These are phyloP conservation scores for Colletotrichum chlorophyti DNA, from an alignment of 2,329 filamentous ascomycete genomes.

Conservation along the genomic window DNA sequence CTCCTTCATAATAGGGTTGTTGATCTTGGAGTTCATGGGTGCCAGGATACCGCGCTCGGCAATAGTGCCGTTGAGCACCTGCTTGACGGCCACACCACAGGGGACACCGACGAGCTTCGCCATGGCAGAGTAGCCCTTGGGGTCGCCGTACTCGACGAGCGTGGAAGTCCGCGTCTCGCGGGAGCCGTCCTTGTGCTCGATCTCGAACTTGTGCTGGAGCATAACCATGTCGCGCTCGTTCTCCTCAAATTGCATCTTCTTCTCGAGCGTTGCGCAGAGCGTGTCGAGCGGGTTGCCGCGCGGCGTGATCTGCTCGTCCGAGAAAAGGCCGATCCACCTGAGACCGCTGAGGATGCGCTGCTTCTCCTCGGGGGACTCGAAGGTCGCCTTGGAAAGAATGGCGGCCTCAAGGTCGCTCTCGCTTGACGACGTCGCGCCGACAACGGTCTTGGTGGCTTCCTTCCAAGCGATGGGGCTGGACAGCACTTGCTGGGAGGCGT, in stretches of 20 bases:
- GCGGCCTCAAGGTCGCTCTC: slow-evolving; percentile 76
- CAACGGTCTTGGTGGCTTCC: slow-evolving; percentile 79
- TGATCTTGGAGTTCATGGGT: slow-evolving; percentile 76
- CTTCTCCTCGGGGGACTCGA: slow-evolving; percentile 72
- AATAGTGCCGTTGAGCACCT: slow-evolving; percentile 78
- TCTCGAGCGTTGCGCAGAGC: slow-evolving; percentile 86
- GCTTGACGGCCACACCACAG: slow-evolving; percentile 66
- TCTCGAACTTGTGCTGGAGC: slow-evolving; percentile 82
- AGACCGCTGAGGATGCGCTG: slow-evolving; percentile 74
- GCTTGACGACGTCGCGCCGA: slow-evolving; percentile 70
- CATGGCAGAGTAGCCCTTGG: slow-evolving; percentile 83
- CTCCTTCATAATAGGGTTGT: slow-evolving; percentile 76
- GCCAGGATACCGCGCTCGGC: slow-evolving; percentile 77
- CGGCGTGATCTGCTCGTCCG: slow-evolving; percentile 71
- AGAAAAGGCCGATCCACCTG: slow-evolving; percentile 75
- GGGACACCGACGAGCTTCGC: slow-evolving; percentile 81
- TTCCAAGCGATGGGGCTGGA: slow-evolving; percentile 78
- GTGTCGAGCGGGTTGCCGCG: slow-evolving; percentile 85
- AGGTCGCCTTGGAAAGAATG: slow-evolving; percentile 78
- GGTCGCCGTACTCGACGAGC: slow-evolving; percentile 81
- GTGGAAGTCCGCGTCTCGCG: slow-evolving; percentile 82
- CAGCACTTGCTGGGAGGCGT: slow-evolving; percentile 70
- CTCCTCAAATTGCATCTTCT: slow-evolving; percentile 88
- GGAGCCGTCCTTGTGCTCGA: slow-evolving; percentile 81
- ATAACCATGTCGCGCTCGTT: slow-evolving; percentile 86